Evolutionary conservation across 495 filamentous ascomycete genomes (phyloP), one percentile per base, ranked within the genome.

Genomic region (Pyrenula aspistea): DNA sequence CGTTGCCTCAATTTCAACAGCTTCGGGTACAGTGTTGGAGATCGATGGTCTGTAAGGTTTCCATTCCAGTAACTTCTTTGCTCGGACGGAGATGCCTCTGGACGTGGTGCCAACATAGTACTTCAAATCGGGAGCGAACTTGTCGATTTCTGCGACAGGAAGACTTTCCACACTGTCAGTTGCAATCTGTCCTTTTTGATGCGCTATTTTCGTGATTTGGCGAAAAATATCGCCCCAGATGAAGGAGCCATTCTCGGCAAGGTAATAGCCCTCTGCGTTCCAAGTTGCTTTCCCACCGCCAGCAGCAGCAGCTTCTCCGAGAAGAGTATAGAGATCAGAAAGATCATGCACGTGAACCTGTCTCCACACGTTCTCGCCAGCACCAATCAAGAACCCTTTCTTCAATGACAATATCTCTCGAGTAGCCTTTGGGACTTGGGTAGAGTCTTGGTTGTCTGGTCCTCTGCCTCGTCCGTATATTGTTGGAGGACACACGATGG

Each of bases 381-480:
- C 74, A 0, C 77, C 79, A 4, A 91, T 71, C 49, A 83, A 66
- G 54, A 90, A 75, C 2, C 79, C 85, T 61, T 83, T 75, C 21
- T 85, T 82, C 19, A 77, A 69, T 65, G 84, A 61, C 4, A 93
- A 65, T 2, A 82, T 82, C 10, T 65, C 66, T 1, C 71, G 63
- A n/a, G 75, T 68, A 20, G 93, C 66, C 50, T 66, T 63, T 53
- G 84, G 83, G 0, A 84, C 77, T 62, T 93, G 87, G 54, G 78
- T 65, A 59, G 83, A 86, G 62, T 79, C 75, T 61, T 75, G 70
- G 64, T 92, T 93, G 49, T 73, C 77, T 1, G 87, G 76, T 0
- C 89, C 87, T 25, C 86, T 81, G 23, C 88, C 89, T 15, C 66
- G 66, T 4, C 88, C 89, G 64, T 91, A 92, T 65, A 94, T 93